Conservation (phyloP, 2,329 filamentous ascomycete genomes). For the Hypoxylon sp. region DNA sequence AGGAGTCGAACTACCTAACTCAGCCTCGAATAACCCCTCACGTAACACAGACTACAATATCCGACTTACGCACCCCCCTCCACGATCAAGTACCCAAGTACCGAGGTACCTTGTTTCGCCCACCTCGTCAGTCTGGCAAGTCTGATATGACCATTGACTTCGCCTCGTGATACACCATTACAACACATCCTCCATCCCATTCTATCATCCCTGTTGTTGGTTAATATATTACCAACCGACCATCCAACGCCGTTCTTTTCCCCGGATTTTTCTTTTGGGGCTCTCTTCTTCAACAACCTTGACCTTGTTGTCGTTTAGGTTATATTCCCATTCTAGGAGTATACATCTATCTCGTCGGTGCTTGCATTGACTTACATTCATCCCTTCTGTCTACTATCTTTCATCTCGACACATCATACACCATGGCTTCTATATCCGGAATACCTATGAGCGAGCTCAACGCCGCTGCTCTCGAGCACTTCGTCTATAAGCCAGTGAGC, state of each 20-base stretch:
- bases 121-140: constrained; percentile 29
- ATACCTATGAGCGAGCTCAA: constrained; percentile 68
- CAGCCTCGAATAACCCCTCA: constrained; percentile 46
- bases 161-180: constrained; percentile 46
- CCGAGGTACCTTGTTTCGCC: constrained; percentile 38
- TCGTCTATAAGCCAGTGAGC: constrained; percentile 79
- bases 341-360: constrained; percentile 17
- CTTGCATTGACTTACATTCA: constrained; percentile 12
- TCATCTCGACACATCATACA: constrained; percentile 40
- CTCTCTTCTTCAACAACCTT: too few species aligned
- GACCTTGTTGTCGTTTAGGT: background rate
- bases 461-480: constrained; percentile 78
- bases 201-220: constrained; percentile 28
- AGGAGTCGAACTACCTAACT: constrained; percentile 41
- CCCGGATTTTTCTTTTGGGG: constrained; percentile 39
- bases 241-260: constrained; percentile 35
- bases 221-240: constrained; percentile 44
- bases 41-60: constrained; percentile 47
- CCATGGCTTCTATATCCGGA: constrained; percentile 58
- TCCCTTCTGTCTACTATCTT: background rate
- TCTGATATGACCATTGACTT: constrained; percentile 44
- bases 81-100: constrained; percentile 22
- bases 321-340: constrained; percentile 20
- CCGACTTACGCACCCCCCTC: constrained; percentile 38
- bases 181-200: constrained; percentile 32